phyloP scores from a whole-genome alignment of 2,329 filamentous ascomycete genomes.

The Botryotinia convoluta region DNA sequence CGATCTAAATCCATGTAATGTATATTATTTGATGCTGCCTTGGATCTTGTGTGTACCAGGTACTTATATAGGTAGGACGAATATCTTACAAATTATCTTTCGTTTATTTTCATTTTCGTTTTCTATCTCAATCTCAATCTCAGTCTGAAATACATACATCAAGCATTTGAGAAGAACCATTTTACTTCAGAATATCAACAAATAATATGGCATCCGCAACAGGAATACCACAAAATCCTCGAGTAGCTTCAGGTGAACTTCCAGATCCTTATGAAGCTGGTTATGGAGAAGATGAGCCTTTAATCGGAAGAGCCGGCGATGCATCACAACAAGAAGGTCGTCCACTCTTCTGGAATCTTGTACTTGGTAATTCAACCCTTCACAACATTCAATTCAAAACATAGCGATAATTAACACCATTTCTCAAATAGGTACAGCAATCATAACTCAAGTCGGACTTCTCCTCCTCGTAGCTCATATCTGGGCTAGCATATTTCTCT shows the following conservation, averaged over 20 bases:
- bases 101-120: background rate
- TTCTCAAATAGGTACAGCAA: conserved; percentile 64
- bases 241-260: conserved; percentile 39
- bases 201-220: conserved; percentile 66
- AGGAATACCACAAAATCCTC: conserved; percentile 54
- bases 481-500: conserved; percentile 73
- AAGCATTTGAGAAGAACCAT: background rate
- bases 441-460: conserved; percentile 75
- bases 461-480: conserved; percentile 72
- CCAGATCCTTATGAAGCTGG: conserved; percentile 34
- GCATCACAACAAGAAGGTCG: conserved; percentile 65
- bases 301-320: conserved; percentile 70
- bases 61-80: background rate
- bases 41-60: background rate
- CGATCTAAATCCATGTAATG: background rate
- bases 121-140: background rate
- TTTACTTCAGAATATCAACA: background rate
- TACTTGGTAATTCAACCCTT: conserved; percentile 57
- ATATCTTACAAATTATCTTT: background rate
- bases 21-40: background rate
- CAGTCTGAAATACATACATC: background rate
- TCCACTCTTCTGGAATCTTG: conserved; percentile 66
- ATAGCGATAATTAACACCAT: conserved; percentile 22
- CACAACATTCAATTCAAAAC: background rate
- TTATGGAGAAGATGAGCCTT: conserved; percentile 60